Evolutionary conservation across 768 basidiomycete species (phyloP).

Genomic region (Suillus subaureus): DNA sequence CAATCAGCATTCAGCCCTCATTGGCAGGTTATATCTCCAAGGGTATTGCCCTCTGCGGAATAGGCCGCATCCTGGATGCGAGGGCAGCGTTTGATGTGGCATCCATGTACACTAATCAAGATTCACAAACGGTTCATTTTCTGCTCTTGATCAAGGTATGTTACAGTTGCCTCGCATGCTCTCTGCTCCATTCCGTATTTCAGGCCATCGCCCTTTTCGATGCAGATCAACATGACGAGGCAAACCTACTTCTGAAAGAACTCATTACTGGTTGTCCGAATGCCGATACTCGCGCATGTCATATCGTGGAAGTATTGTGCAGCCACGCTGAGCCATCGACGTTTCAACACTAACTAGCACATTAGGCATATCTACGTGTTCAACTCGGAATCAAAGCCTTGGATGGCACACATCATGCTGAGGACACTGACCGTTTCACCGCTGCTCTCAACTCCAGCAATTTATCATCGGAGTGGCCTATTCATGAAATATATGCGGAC

Average conservation of each 20-base stretch:
- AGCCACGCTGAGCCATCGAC: neutral
- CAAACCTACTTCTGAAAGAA: neutral
- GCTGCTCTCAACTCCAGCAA: neutral
- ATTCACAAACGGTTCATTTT: neutral
- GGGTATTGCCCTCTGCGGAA: neutral
- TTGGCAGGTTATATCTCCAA: neutral
- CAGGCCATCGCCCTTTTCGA: neutral
- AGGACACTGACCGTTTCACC: neutral
- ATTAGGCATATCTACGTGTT: neutral
- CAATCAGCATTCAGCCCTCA: neutral
- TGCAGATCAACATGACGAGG: neutral
- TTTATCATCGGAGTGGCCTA: neutral
- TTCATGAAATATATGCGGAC: neutral
- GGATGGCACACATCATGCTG: neutral
- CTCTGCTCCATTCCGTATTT: neutral
- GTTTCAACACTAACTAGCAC: neutral
- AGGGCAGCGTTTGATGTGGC: neutral
- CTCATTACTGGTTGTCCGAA: neutral
- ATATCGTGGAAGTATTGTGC: neutral
- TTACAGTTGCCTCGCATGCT: neutral
- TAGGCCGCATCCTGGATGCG: neutral
- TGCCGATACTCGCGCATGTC: neutral
- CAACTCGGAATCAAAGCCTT: neutral
- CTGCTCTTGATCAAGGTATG: neutral
- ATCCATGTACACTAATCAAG: neutral